Evolutionary conservation across 345 rosid species (phyloP).

Genomic region (Syzygium aromaticum): DNA sequence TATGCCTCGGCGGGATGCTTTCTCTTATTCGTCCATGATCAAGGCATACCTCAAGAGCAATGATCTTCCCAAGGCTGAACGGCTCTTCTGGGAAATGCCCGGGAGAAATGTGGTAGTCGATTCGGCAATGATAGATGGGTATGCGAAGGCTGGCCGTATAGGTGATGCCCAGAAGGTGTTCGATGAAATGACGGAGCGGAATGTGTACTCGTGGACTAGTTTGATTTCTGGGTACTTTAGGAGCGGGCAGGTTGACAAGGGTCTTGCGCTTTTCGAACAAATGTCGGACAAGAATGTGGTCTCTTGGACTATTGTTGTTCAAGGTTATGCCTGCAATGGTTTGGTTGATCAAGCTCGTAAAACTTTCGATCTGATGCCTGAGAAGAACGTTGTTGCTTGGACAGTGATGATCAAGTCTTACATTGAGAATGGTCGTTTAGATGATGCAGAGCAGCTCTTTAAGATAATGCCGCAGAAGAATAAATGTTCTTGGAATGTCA

Average conservation of each 20-base stretch:
- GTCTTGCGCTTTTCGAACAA: slow-evolving; percentile 22
- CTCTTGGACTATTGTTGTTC: slow-evolving; percentile 35
- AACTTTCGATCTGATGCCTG: slow-evolving; percentile 24
- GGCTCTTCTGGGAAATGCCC: slow-evolving; percentile 20
- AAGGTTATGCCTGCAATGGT: slow-evolving; percentile 42
- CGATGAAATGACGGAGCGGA: slow-evolving; percentile 30
- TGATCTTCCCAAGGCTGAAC: slow-evolving; percentile 16
- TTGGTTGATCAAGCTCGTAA: slow-evolving; percentile 25
- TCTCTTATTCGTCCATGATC: slow-evolving; percentile 36
- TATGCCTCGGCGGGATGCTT: slow-evolving; percentile 26
- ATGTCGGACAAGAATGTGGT: slow-evolving; percentile 33
- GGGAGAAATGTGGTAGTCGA: slow-evolving; percentile 30
- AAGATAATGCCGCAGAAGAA: slow-evolving; percentile 21
- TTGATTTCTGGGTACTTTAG: slow-evolving; percentile 42
- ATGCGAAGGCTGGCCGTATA: slow-evolving; percentile 23
- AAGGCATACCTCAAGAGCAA: slow-evolving; percentile 22
- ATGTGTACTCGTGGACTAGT: slow-evolving; percentile 40
- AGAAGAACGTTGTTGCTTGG: slow-evolving; percentile 33
- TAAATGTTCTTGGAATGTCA: slow-evolving; percentile 22
- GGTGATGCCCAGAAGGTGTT: slow-evolving; percentile 26
- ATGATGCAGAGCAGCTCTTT: slow-evolving; percentile 27
- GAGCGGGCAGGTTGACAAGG: slow-evolving; percentile 28
- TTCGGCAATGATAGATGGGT: slow-evolving; percentile 41
- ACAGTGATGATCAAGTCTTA: slow-evolving; percentile 33
- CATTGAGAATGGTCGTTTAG: slow-evolving; percentile 14